Conservation (phyloP, 495 filamentous ascomycete genomes). For the Aspergillus olivimuriae region DNA sequence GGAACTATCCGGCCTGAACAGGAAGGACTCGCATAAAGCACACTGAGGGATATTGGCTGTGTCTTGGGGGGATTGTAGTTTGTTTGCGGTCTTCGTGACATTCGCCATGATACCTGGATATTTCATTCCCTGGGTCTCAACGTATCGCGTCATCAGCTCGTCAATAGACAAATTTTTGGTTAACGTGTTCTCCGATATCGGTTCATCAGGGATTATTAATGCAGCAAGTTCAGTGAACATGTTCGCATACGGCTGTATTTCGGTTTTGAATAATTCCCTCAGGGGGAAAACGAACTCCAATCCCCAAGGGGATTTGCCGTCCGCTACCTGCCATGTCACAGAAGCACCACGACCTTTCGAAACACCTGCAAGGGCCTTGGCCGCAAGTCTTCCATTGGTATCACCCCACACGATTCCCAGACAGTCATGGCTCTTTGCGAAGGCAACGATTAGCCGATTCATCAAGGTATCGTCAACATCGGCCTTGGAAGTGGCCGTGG, state of each 20-base stretch:
- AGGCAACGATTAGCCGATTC: conserved; percentile 60
- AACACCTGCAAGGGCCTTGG: conserved; percentile 76
- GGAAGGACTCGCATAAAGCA: conserved; percentile 38
- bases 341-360: conserved; percentile 85
- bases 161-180: conserved; percentile 75
- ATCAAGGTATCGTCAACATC: conserved; percentile 67
- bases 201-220: conserved; percentile 39
- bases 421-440: conserved; percentile 54
- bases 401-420: conserved; percentile 74
- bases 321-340: conserved; percentile 72
- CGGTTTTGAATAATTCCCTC: conserved; percentile 75
- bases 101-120: conserved; percentile 93
- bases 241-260: conserved; percentile 58
- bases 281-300: conserved; percentile 62
- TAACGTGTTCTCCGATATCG: conserved; percentile 42
- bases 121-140: conserved; percentile 75
- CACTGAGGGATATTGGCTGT: conserved; percentile 19
- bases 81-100: conserved; percentile 80
- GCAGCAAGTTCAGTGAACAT: conserved; percentile 46
- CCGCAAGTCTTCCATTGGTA: conserved; percentile 80
- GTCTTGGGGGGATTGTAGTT: conserved; percentile 44
- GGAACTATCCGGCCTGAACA: conserved; percentile 14
- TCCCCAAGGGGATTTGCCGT: conserved; percentile 60
- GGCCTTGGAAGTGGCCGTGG: conserved; percentile 64
- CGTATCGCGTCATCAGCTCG: conserved; percentile 81